Evolutionary conservation across 352 stramenopile genomes (phyloP).

Genomic region (Phytopythium litorale): DNA sequence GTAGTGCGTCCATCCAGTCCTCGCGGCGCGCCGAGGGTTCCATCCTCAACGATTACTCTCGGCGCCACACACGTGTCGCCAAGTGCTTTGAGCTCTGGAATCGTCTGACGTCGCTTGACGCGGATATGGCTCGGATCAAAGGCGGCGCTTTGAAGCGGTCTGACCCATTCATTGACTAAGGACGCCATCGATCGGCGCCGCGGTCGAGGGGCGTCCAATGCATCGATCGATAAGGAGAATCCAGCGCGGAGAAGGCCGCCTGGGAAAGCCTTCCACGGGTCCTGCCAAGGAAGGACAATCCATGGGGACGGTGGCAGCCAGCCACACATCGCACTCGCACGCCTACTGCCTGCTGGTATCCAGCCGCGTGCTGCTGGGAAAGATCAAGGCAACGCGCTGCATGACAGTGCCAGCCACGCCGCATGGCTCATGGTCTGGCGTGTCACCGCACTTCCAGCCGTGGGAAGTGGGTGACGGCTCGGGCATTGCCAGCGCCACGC

Average conservation of each 20-base stretch:
- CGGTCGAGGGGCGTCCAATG: background rate
- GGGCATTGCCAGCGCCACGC: too few relatives aligned
- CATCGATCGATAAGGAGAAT: background rate
- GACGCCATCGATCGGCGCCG: background rate
- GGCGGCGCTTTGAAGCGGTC: background rate
- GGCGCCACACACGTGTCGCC: background rate
- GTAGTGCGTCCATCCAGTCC: background rate
- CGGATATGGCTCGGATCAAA: background rate
- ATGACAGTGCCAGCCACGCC: too few relatives aligned
- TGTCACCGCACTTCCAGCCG: too few relatives aligned
- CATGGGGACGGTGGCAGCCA: too few relatives aligned
- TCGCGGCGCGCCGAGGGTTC: background rate
- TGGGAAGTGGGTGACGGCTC: too few relatives aligned
- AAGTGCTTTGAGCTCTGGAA: background rate
- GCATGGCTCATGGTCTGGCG: too few relatives aligned
- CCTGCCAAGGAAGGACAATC: too few relatives aligned
- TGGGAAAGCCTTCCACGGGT: background rate
- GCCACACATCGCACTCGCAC: too few relatives aligned
- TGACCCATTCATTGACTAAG: background rate
- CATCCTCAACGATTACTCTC: background rate
- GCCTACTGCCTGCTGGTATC: too few relatives aligned
- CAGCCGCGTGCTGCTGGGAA: too few relatives aligned
- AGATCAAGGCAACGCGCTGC: too few relatives aligned
- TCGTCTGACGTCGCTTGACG: too few relatives aligned
- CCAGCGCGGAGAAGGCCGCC: background rate